Base-by-base conservation (phyloP, 2,329 filamentous ascomycete genomes). In the Monilinia fructicola region DNA sequence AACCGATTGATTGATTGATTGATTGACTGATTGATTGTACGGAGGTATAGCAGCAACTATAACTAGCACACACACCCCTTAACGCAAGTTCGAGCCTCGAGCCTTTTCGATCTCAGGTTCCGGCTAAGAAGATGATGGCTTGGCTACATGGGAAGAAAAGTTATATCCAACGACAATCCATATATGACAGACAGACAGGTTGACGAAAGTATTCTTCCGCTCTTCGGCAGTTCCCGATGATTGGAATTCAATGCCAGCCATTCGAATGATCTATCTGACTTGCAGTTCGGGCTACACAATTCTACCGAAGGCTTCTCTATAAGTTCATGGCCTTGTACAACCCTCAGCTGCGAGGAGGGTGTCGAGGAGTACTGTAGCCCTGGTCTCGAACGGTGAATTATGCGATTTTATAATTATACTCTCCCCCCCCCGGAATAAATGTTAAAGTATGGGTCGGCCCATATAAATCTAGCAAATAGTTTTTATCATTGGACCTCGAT, bases 141-240 rank as follows among this genome's bases (percentile, higher is more conserved):
- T 63, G n/a, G 5, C 35, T 12, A 12, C 12, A 23, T 7, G 48
- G 16, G 31, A 54, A 35, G 60, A 54, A 54, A 31, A 44, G 26
- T 44, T 42, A 52, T 38, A 55, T 54, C 26, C 50, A 54, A 55
- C 38, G 40, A 60, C 18, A 44, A 31, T n/a, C 9, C 35, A 28
- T 4, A 18, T 6, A 12, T 42, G 21, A 31, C n/a, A 21, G 42
- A 40, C 18, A 16, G 55, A 12, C 26, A 21, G 42, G 55, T 18
- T n/a, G 55, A 12, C 26, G 4, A 18, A 52, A 1, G 38, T 5
- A 58, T 28, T 5, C 35, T n/a, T 46, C 38, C 60, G 9, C 38
- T 61, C 35, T 40, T 63, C 31, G 48, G 46, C 18, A 55, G 21
- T 31, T 40, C 18, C 31, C 44, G 48, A 44, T 38, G 23, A 31